Percentiles rank a stretch among this genome's conserved stretches.
phyloP scores from a whole-genome alignment of 2,329 filamentous ascomycete genomes.

The Exophiala aquamarina region DNA sequence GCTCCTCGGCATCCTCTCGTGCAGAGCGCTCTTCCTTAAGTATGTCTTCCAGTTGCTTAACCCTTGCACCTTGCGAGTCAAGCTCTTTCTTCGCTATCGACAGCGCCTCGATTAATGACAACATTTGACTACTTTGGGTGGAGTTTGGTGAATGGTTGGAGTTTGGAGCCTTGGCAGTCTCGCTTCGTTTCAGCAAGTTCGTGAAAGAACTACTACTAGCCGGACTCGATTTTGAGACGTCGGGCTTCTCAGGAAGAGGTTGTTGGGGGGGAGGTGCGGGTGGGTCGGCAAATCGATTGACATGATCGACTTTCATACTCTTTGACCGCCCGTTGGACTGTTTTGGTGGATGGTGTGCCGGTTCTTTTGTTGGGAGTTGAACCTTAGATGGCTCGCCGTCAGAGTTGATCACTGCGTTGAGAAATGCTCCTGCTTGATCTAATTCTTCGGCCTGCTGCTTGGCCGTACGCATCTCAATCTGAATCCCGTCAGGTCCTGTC shows the following conservation, averaged over 20 bases:
- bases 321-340: slow-evolving; percentile 48
- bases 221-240: slow-evolving; percentile 55
- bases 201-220: slow-evolving; percentile 45
- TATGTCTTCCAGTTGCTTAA: slow-evolving; percentile 78
- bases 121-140: slow-evolving; percentile 69
- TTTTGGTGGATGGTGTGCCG: slow-evolving; percentile 36
- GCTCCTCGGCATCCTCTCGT: slow-evolving; percentile 79
- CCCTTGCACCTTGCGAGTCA: slow-evolving; percentile 74
- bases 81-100: slow-evolving; percentile 82
- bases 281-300: slow-evolving; percentile 85
- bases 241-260: slow-evolving; percentile 89
- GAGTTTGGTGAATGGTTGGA: slow-evolving; percentile 45
- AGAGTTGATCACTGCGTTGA: slow-evolving; percentile 73
- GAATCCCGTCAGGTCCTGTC: slow-evolving; percentile 26
- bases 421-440: slow-evolving; percentile 75
- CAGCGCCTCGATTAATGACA: slow-evolving; percentile 80
- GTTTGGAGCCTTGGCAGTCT: slow-evolving; percentile 69
- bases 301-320: slow-evolving; percentile 66
- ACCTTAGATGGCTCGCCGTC: slow-evolving; percentile 54
- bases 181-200: slow-evolving; percentile 70
- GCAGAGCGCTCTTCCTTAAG: slow-evolving; percentile 78
- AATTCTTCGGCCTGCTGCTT: slow-evolving; percentile 86
- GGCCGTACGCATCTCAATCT: slow-evolving; percentile 90
- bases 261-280: slow-evolving; percentile 92
- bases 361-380: slow-evolving; percentile 47